Conservation (phyloP, 2,329 filamentous ascomycete species). For the Botrytis byssoidea region DNA sequence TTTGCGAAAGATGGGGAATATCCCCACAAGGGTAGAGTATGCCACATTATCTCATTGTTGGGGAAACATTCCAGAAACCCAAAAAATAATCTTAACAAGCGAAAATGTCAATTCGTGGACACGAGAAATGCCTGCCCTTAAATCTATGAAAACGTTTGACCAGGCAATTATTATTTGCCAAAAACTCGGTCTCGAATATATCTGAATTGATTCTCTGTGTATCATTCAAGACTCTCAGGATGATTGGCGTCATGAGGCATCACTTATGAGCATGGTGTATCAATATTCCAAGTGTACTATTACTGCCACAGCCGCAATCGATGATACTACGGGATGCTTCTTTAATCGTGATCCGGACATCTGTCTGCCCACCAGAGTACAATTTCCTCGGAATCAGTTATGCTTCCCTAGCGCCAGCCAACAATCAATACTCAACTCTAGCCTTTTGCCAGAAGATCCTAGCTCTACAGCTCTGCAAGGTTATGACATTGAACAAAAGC, state of each 20-base stretch:
- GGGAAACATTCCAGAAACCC: neutral
- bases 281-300: neutral
- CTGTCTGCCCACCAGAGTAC: neutral
- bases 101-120: neutral
- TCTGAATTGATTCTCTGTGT: neutral
- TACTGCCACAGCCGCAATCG: neutral
- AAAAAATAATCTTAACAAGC: neutral
- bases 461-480: fast-evolving
- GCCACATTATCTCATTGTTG: neutral
- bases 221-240: neutral
- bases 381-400: neutral
- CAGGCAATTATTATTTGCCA: neutral
- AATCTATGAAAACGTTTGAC: neutral
- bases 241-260: neutral
- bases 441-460: neutral
- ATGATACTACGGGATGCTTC: neutral
- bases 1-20: neutral
- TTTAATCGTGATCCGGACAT: neutral
- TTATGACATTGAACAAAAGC: neutral
- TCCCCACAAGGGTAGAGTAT: neutral
- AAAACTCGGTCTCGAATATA: neutral
- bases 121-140: neutral
- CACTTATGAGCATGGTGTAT: neutral
- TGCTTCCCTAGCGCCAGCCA: neutral
- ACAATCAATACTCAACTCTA: neutral